A percentile compares a stretch with the other conserved stretches of the same genome.
Evolutionary conservation across 1,284 basidiomycete species (phyloP).

Genomic region (Albatrellus sp.): DNA sequence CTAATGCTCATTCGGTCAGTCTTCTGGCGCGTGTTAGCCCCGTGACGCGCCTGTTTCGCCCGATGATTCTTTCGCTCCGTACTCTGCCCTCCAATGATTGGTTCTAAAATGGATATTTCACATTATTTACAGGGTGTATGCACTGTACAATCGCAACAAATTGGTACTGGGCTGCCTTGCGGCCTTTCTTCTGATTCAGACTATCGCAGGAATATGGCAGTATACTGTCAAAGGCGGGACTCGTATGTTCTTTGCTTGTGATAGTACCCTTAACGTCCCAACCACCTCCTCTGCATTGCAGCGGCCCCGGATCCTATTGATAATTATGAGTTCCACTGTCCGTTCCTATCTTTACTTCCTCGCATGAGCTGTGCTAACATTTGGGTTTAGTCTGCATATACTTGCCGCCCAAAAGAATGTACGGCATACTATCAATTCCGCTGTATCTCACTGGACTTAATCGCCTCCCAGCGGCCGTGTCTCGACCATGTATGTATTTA

Average conservation of each 20-base stretch:
- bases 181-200: conserved; percentile 6
- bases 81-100: neutral
- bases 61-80: neutral
- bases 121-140: conserved; percentile 8
- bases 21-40: neutral
- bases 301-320: conserved; percentile 11
- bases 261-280: neutral
- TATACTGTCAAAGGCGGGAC: conserved; percentile 8
- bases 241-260: conserved; percentile 4
- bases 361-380: neutral
- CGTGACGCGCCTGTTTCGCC: neutral
- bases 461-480: conserved; percentile 6
- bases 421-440: neutral
- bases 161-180: conserved; percentile 7
- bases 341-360: neutral
- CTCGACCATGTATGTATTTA: conserved; percentile 11
- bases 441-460: neutral
- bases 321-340: conserved; percentile 12
- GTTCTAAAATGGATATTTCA: neutral
- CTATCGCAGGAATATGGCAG: conserved; percentile 10
- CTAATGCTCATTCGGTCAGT: conserved; percentile 12
- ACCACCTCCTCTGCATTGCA: neutral
- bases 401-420: conserved; percentile 10
- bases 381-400: conserved; percentile 10
- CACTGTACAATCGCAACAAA: conserved; percentile 11